Evolutionary conservation across 108 stramenopile species (phyloP).

Genomic region (Seminavis robusta): DNA sequence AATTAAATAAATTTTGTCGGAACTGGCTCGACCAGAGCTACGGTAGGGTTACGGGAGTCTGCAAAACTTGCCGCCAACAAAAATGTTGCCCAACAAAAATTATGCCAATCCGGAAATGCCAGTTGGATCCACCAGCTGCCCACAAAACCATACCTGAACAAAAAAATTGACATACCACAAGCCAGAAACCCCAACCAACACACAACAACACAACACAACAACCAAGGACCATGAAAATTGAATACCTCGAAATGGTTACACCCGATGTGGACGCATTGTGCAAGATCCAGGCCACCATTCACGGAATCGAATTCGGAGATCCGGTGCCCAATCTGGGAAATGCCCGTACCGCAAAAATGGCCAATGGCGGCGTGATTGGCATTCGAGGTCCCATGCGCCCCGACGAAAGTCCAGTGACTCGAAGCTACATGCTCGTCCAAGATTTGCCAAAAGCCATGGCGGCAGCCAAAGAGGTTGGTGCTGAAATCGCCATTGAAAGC

Average conservation of each 20-base stretch:
- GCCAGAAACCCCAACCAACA: too few species aligned
- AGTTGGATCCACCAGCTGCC: too few species aligned
- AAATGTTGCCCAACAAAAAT: too few species aligned
- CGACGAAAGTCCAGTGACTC: conserved; percentile 2
- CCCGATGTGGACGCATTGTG: conserved; percentile 3
- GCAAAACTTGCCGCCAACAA: too few species aligned
- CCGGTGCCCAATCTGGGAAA: neutral
- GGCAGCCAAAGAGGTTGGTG: neutral
- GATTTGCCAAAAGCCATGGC: neutral
- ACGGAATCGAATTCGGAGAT: neutral
- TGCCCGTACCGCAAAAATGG: neutral
- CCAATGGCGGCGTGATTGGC: neutral
- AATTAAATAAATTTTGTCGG: too few species aligned
- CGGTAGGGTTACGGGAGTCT: too few species aligned
- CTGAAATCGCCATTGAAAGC: neutral
- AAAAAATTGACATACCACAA: too few species aligned
- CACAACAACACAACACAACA: too few species aligned
- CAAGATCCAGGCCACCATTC: neutral
- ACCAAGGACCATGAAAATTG: conserved; percentile 5
- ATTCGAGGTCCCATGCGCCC: conserved; percentile 1
- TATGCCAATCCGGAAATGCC: too few species aligned
- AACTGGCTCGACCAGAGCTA: too few species aligned
- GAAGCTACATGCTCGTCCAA: conserved; percentile 2
- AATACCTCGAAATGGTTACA: conserved; percentile 6
- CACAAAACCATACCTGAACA: too few species aligned